phyloP scores from a whole-genome alignment of 495 filamentous ascomycete genomes.

The Tuber borchii region DNA sequence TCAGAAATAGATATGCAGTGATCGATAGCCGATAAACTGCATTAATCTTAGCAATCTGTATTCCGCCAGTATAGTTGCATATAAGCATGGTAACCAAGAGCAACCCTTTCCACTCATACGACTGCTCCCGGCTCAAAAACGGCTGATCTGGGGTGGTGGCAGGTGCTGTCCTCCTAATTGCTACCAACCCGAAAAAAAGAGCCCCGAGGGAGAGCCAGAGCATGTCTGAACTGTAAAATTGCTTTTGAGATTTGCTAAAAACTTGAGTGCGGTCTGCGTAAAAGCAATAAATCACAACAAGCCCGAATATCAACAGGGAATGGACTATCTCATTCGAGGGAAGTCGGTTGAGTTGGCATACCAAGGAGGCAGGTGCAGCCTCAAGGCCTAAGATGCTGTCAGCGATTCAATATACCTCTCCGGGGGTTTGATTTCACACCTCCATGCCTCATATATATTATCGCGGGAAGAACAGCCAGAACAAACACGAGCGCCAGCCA shows the following conservation, averaged over 20 bases:
- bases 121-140: constrained; percentile 52
- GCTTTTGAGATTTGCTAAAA: constrained; percentile 54
- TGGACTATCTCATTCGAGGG: constrained; percentile 28
- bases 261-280: constrained; percentile 53
- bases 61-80: constrained; percentile 53
- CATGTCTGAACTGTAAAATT: constrained; percentile 47
- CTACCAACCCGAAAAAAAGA: constrained; percentile 44
- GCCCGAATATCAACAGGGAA: constrained; percentile 43
- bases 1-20: constrained; percentile 58
- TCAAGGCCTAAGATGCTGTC: constrained; percentile 10
- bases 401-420: not conserved
- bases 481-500: constrained; percentile 38
- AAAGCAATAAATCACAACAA: constrained; percentile 50
- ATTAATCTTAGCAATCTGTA: constrained; percentile 45
- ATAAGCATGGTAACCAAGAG: constrained; percentile 56
- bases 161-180: constrained; percentile 39
- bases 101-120: constrained; percentile 61
- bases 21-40: constrained; percentile 55
- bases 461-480: constrained; percentile 40
- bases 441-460: constrained; percentile 36
- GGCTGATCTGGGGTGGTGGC: constrained; percentile 16
- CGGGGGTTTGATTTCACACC: constrained; percentile 14
- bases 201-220: constrained; percentile 40
- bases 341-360: constrained; percentile 24
- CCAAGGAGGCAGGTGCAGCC: constrained; percentile 7